Percentiles rank a stretch among this genome's conserved stretches.
Conservation (phyloP, 805 yeast genomes). For the Sugiyamaella americana region DNA sequence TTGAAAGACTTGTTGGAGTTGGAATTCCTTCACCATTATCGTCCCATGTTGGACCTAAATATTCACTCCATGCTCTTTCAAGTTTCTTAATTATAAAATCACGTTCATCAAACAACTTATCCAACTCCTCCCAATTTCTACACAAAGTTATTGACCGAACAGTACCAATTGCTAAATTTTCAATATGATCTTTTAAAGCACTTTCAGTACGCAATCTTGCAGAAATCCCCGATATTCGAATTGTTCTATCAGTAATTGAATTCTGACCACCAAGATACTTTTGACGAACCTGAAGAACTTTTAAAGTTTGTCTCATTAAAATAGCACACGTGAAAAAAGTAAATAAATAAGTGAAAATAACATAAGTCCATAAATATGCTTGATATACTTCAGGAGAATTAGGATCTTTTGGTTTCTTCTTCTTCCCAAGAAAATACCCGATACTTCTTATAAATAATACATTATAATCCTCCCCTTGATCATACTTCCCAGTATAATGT, state of each 20-base stretch:
- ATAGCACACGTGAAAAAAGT: conserved; percentile 58
- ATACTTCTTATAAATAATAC: background rate
- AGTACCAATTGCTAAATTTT: conserved; percentile 69
- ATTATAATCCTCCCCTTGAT: conserved; percentile 36
- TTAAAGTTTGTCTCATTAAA: conserved; percentile 61
- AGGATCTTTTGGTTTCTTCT: conserved; percentile 3
- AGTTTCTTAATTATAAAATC: conserved; percentile 46
- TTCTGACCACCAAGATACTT: conserved; percentile 76
- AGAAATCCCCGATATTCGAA: conserved; percentile 84
- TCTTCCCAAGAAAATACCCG: background rate
- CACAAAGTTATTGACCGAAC: conserved; percentile 75
- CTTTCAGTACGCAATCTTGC: conserved; percentile 66
- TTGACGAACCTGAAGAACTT: conserved; percentile 75
- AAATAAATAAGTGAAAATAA: conserved; percentile 78
- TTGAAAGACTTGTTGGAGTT: background rate
- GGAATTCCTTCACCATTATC: background rate
- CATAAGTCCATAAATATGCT: conserved; percentile 77
- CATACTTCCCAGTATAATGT: conserved; percentile 75
- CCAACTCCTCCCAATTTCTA: conserved; percentile 77
- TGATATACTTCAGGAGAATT: conserved; percentile 38
- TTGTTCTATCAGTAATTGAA: conserved; percentile 86
- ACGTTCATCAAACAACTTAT: conserved; percentile 57
- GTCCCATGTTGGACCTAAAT: conserved; percentile 41
- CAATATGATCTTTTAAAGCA: conserved; percentile 68
- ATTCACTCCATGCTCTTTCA: conserved; percentile 69